Evolutionary conservation across 2,329 filamentous ascomycete species (phyloP), one percentile per base, ranked within the genome.

Genomic region (Chrysoporthe cubensis): DNA sequence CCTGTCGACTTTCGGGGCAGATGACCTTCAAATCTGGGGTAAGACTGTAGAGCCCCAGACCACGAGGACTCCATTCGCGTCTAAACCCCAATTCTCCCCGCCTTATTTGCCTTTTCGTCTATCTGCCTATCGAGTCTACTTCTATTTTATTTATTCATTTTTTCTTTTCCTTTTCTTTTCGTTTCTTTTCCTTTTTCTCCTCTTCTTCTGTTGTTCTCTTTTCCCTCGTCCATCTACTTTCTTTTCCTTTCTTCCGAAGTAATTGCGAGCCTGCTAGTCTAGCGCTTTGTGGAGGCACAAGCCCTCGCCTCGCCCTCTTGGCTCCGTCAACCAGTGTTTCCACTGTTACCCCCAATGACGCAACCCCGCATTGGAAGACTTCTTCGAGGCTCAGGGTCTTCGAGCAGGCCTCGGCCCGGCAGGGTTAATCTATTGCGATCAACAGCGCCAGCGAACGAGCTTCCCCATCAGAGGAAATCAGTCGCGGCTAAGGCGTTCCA

Each of bases 21-120:
- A 61, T 69, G 64, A 66, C 67, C 64, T 69, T 63, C 40, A 62
- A 59, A 59, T 64, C 67, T 37, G 67, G 67, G 67, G 64, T 66
- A 66, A 60, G 48, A 56, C 66, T 58, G 44, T 37, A 62, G 43
- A 52, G 58, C 63, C 62, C 58, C n/a, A 43, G 52, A n/a, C 64
- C 67, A 66, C 67, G 54, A 66, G 67, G 62, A 43, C 67, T 42
- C 40, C 44, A 57, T 62, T 50, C 65, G 43, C 46, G 63, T 66
- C 64, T 59, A 56, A 52, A 59, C 62, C 59, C 64, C 64, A 60
- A 66, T 43, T 46, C 57, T 66, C 50, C 50, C 32, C 34, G 11
- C 57, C 21, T 16, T 18, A 32, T 54, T 34, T 14, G 11, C 11
- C 2, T 52, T 14, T 26, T 11, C n/a, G 13, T 52, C 7, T 14